A percentile compares a stretch with the other conserved stretches of the same genome.
Evolutionary conservation across 208 protist species (phyloP).

Genomic region (Crithidia acanthocephali): DNA sequence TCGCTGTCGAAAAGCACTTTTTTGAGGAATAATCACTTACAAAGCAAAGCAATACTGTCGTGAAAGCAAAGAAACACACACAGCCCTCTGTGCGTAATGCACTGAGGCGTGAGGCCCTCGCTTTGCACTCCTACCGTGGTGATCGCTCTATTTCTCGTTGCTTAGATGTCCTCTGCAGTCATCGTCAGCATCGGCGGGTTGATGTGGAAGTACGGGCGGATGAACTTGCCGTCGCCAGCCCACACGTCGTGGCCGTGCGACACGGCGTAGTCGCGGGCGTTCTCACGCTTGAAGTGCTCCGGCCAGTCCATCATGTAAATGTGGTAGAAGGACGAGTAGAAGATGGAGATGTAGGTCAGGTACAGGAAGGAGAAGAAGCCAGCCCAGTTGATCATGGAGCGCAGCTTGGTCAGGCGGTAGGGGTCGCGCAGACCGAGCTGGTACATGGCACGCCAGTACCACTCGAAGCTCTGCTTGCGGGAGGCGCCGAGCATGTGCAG

Average conservation of each 20-base stretch:
- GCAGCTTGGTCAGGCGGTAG: conserved; percentile 75
- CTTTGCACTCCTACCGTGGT: not conserved
- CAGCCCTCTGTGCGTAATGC: not conserved
- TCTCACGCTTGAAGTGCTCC: conserved; percentile 82
- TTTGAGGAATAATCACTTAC: not conserved
- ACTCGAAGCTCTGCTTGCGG: conserved; percentile 78
- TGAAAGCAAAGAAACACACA: not conserved
- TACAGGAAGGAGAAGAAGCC: conserved; percentile 72
- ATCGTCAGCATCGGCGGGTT: conserved; percentile 90
- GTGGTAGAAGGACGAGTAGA: conserved; percentile 78
- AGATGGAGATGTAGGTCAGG: conserved; percentile 75
- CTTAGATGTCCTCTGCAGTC: conserved; percentile 79
- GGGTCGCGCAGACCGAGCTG: conserved; percentile 79
- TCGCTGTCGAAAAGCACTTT: conserved; percentile 16
- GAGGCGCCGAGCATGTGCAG: conserved; percentile 69
- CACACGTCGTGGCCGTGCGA: conserved; percentile 81
- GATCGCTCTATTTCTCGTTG: not conserved
- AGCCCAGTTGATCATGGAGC: conserved; percentile 72
- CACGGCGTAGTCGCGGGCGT: conserved; percentile 74
- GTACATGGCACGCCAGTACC: conserved; percentile 79
- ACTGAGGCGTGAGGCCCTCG: not conserved
- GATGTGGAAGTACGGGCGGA: conserved; percentile 89
- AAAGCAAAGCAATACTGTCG: not conserved
- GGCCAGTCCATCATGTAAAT: conserved; percentile 79
- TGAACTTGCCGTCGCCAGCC: conserved; percentile 87